A percentile compares a stretch with the other conserved stretches of the same genome.
Conservation (phyloP, 176 grass and related monocot species). For the Oryza punctata region DNA sequence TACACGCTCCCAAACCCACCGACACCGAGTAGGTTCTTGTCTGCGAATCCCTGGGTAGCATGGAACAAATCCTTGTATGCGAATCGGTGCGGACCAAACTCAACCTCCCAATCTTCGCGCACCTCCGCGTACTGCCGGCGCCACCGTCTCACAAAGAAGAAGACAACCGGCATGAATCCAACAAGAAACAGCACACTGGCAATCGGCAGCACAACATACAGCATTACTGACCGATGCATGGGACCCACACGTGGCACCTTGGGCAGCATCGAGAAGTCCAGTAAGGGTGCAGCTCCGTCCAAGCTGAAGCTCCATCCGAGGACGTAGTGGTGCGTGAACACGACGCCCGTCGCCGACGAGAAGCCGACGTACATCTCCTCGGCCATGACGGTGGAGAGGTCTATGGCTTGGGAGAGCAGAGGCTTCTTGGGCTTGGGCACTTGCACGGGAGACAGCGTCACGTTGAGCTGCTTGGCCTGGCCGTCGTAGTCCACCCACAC, state of each 20-base stretch:
- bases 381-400: constrained; percentile 20
- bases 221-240: background rate
- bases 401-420: constrained; percentile 3
- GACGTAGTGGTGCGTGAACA: constrained; percentile 27
- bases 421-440: constrained; percentile 16
- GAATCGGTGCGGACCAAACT: constrained; percentile 35
- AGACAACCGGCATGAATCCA: background rate
- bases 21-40: constrained; percentile 18
- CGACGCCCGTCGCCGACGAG: constrained; percentile 13
- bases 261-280: constrained; percentile 27
- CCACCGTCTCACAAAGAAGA: background rate
- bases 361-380: constrained; percentile 35
- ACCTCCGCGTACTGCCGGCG: constrained; percentile 10
- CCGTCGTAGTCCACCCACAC: constrained; percentile 42
- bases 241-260: background rate
- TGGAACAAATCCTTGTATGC: constrained; percentile 37
- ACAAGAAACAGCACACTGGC: background rate
- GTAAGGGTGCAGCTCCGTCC: background rate
- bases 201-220: background rate
- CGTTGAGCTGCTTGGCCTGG: background rate
- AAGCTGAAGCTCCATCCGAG: constrained; percentile 47
- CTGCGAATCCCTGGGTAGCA: constrained; percentile 32
- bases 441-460: background rate
- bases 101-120: constrained; percentile 38
- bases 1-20: constrained; percentile 49